Evolutionary conservation across 2,329 filamentous ascomycete species (phyloP).

Genomic region (Pseudopithomyces maydicus): DNA sequence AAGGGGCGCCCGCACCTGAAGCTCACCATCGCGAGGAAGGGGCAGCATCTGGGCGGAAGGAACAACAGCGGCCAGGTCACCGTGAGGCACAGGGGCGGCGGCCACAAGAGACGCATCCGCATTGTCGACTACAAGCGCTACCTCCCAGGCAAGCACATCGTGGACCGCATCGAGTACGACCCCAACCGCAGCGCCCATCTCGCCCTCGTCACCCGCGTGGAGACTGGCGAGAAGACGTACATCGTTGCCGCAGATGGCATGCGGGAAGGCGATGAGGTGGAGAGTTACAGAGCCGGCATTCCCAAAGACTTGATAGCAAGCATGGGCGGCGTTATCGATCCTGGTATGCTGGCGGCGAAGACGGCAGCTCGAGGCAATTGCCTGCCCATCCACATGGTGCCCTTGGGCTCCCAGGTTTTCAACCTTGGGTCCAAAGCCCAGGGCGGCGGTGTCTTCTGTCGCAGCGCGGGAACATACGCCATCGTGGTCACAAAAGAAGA

Average conservation of each 20-base stretch:
- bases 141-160: slow-evolving; percentile 79
- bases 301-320: slow-evolving; percentile 82
- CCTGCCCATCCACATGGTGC: slow-evolving; percentile 92
- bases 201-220: slow-evolving; percentile 78
- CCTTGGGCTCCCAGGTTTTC: slow-evolving; percentile 89
- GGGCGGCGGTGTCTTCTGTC: slow-evolving; percentile 85
- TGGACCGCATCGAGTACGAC: slow-evolving; percentile 96
- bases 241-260: slow-evolving; percentile 95
- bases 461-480: slow-evolving; percentile 91
- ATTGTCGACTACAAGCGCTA: slow-evolving; percentile 86
- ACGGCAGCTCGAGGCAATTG: slow-evolving; percentile 96
- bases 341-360: slow-evolving; percentile 92
- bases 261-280: slow-evolving; percentile 85
- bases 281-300: slow-evolving; percentile 90
- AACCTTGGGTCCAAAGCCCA: slow-evolving; percentile 78
- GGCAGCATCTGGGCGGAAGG: slow-evolving; percentile 88
- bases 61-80: slow-evolving; percentile 87
- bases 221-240: slow-evolving; percentile 79
- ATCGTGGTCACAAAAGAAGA: slow-evolving; percentile 89
- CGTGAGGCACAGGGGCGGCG: slow-evolving; percentile 89
- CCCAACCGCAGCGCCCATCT: slow-evolving; percentile 93
- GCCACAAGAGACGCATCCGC: slow-evolving; percentile 87
- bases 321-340: slow-evolving; percentile 93
- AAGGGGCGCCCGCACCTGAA: slow-evolving; percentile 83
- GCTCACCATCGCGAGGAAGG: slow-evolving; percentile 90